Evolutionary conservation across 148 eudicot species (phyloP), one percentile per base, ranked within the genome.

Genomic region (Vaccinium corymbosum): DNA sequence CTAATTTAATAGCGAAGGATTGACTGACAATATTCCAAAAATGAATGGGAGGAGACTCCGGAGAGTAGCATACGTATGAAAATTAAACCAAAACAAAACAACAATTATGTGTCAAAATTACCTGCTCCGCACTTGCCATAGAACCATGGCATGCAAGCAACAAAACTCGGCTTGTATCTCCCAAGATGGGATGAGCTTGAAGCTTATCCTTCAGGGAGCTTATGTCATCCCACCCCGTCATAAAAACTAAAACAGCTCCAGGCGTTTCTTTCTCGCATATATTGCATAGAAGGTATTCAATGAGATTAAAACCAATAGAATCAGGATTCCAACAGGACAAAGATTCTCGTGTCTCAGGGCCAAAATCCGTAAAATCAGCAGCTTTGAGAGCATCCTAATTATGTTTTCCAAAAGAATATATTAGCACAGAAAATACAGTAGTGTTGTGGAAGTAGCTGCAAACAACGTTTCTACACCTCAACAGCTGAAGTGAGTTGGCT

Each of bases 221-320:
- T 88, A 97, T 97, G 88, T 94, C 99, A 89, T 97, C 99, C 99
- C 98, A 97, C 81, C 99, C 99, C 71, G 99, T 97, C 97, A 97
- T 81, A 85, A 97, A 97, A 77, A 97, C 93, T 90, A 97, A 88
- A 83, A 97, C 90, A 87, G 99, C 97, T 61, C 99, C 98, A 64
- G 96, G 92, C 73, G 84, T 88, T 87, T 93, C 94, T 82, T 90
- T 86, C 89, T 93, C 94, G 85, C 99, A 97, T 49, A 97, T 95
- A 84, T 91, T 86, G 90, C 92, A 89, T 17, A 97, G 80, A 64
- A 97, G 89, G 87, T 89, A 82, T 83, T 97, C 99, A 83, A 97
- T 97, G 82, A 97, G 94, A 84, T 95, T 97, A 86, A 97, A 97
- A 38, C 93, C 93, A 81, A 97, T 91, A 85, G 90, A 93, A 90